These are phyloP conservation scores for Alternaria brassicae DNA, from an alignment of 2,329 filamentous ascomycete species.

Conservation along the genomic window DNA sequence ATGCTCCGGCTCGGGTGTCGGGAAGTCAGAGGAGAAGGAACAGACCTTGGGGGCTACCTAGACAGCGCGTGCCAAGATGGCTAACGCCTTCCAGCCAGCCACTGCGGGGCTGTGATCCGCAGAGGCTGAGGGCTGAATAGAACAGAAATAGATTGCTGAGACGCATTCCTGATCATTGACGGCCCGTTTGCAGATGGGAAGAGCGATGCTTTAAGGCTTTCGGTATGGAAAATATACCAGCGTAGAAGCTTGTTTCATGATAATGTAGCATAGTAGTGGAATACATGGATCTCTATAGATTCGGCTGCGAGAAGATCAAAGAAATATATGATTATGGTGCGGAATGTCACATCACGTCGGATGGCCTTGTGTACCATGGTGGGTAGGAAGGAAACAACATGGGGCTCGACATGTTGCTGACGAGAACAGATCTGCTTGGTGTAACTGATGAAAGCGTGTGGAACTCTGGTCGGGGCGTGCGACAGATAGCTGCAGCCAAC, in stretches of 20 bases:
- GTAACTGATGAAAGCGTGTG: constrained; percentile 54
- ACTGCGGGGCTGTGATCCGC: not conserved
- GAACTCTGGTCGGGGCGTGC: constrained; percentile 42
- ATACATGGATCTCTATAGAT: not conserved
- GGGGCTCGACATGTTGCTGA: not conserved
- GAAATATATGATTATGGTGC: constrained; percentile 52
- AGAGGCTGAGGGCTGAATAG: not conserved
- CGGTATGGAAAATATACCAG: not conserved
- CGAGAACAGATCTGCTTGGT: constrained; percentile 49
- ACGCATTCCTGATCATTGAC: not conserved
- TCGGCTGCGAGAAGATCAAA: constrained; percentile 48
- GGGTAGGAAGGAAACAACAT: not conserved
- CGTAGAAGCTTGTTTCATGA: not conserved
- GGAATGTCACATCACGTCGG: constrained; percentile 53
- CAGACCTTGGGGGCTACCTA: not conserved
- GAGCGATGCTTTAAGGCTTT: not conserved
- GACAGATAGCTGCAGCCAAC: constrained; percentile 23
- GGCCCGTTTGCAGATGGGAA: not conserved
- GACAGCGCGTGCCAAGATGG: not conserved
- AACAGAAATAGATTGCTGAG: not conserved
- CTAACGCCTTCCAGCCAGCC: not conserved
- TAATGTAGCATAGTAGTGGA: not conserved
- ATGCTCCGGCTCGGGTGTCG: constrained; percentile 51
- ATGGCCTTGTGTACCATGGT: constrained; percentile 55
- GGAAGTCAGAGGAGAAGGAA: not conserved